phyloP scores from a whole-genome alignment of 2,329 filamentous ascomycete species.

The Rugonectria rugulosa region DNA sequence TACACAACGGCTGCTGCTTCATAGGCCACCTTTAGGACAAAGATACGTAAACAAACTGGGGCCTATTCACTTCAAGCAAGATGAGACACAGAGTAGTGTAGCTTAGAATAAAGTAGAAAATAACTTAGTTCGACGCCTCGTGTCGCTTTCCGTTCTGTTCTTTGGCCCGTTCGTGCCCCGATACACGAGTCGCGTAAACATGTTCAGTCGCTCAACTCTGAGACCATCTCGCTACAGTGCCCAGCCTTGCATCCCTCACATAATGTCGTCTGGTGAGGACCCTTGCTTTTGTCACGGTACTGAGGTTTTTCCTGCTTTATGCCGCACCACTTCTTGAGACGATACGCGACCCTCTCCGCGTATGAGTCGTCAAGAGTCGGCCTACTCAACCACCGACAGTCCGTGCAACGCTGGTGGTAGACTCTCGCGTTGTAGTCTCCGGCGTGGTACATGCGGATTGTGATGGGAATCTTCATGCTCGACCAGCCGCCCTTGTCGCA shows the following conservation, averaged over 20 bases:
- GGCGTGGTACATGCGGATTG: constrained; percentile 42
- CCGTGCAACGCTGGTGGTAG: constrained; percentile 47
- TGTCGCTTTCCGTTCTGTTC: too few species aligned
- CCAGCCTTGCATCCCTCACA: constrained; percentile 50
- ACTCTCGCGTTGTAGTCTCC: constrained; percentile 46
- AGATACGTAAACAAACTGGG: too few species aligned
- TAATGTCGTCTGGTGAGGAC: constrained; percentile 35
- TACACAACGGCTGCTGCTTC: too few species aligned
- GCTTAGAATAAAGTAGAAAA: too few species aligned
- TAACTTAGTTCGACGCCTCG: too few species aligned
- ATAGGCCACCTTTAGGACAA: too few species aligned
- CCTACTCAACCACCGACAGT: constrained; percentile 38
- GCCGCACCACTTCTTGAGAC: constrained; percentile 47
- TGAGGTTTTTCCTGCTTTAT: constrained; percentile 27
- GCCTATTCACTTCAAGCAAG: too few species aligned
- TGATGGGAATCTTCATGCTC: constrained; percentile 45
- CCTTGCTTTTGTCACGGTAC: background rate
- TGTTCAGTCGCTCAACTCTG: too few species aligned
- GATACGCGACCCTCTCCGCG: constrained; percentile 44
- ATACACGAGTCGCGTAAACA: too few species aligned
- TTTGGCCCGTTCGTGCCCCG: too few species aligned
- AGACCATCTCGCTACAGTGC: too few species aligned
- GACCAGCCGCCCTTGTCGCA: constrained; percentile 39
- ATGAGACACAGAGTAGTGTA: too few species aligned
- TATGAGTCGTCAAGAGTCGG: constrained; percentile 44